Percentiles rank a stretch among this genome's conserved stretches.
Conservation (phyloP, 164 flowering plant genomes). For the Santalum album region DNA sequence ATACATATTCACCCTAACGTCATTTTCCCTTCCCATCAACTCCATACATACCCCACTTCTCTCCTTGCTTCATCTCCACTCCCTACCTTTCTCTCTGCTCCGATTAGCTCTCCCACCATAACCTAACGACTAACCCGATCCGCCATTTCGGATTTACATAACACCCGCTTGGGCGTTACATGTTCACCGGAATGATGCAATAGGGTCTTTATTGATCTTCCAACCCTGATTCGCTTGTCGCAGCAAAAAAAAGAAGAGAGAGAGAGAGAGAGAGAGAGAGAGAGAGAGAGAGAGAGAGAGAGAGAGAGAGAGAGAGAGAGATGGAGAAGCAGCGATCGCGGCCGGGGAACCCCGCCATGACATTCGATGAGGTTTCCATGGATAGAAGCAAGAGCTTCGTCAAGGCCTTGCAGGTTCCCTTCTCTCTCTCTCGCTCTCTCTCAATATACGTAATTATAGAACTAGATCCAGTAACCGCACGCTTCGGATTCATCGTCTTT, state of each 20-base stretch:
- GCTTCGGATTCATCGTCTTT: neutral
- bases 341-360: conserved; percentile 36
- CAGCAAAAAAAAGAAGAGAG: too few species aligned
- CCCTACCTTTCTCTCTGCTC: conserved; percentile 17
- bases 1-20: neutral
- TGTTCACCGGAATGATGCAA: too few species aligned
- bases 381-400: conserved; percentile 84
- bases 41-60: conserved; percentile 9
- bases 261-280: too few species aligned
- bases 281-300: too few species aligned
- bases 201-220: neutral
- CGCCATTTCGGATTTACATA: neutral
- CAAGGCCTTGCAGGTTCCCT: conserved; percentile 64
- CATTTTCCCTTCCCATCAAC: conserved; percentile 19
- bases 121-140: conserved; percentile 16
- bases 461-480: conserved; percentile 10
- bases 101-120: conserved; percentile 13
- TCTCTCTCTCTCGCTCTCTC: neutral
- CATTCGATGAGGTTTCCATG: conserved; percentile 82
- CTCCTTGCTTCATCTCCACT: conserved; percentile 22
- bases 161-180: too few species aligned
- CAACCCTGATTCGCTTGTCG: conserved; percentile 5
- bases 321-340: neutral
- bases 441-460: neutral
- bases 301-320: neutral